Base-by-base conservation (phyloP, 805 yeast species). In the Grigorovia humatica region DNA sequence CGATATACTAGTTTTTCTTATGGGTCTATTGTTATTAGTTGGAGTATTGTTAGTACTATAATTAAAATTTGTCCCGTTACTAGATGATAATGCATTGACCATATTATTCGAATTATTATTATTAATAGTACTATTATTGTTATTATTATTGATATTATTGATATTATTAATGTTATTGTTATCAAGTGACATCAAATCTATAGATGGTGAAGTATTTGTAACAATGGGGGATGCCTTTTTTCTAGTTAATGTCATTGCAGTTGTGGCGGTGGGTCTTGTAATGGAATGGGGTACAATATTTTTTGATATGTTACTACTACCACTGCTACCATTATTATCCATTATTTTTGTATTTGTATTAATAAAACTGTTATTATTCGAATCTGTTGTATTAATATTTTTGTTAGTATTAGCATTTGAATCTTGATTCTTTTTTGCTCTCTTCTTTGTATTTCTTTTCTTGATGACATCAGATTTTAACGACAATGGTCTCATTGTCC, bases 401-500 rank as follows among this genome's bases (percentile, higher is more conserved):
- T 38, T 38, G 17, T 35, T 35, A 13, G 11, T 45, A 40, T 43
- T 30, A 7, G 9, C 9, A 57, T 48, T 23, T 8, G 40, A 15
- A 6, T 50, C 51, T 44, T 44, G 54, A 30, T 50, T 55, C 54
- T 65, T 50, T 59, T 63, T 71, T 48, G 79, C 75, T 48, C 96
- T 75, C 67, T 90, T 96, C 54, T 66, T 65, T 13, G 70, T 62
- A 50, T 65, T 68, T 59, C 99, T 78, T 68, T 89, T 88, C 67
- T 89, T 88, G 51, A 91, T 90, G 1, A 90, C 93, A 65, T 90
- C 96, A 0, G 97, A 86, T 64, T 89, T 90, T 60, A 90, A 73
- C 13, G 95, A 85, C 49, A 91, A 72, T 0, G 99, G 99, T 52
- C 98, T 74, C 55, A 88, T 95, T 3, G 88, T 91, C n/a, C 97